Evolutionary conservation across 2,329 filamentous ascomycete species (phyloP).

Genomic region (Penicillium sp.): DNA sequence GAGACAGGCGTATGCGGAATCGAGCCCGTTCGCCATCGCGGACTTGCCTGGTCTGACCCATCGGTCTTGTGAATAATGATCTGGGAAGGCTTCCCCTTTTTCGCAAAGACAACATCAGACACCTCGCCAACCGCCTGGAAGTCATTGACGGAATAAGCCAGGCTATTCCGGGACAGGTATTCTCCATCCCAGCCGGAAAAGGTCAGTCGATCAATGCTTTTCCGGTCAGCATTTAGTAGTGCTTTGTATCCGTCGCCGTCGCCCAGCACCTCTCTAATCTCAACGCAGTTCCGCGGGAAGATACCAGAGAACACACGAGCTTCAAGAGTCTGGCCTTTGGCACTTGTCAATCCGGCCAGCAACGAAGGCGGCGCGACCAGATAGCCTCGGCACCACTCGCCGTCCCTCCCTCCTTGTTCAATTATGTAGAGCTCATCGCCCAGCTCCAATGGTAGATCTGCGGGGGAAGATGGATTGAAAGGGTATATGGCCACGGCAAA

Average conservation of each 20-base stretch:
- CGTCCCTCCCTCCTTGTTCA: conserved; percentile 76
- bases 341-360: conserved; percentile 79
- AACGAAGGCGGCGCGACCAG: conserved; percentile 87
- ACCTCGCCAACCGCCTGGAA: conserved; percentile 20
- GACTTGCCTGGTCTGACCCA: conserved; percentile 26
- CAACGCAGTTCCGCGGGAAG: conserved; percentile 87
- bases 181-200: conserved; percentile 22
- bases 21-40: conserved; percentile 24
- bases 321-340: conserved; percentile 86
- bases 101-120: conserved; percentile 29
- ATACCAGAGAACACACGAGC: conserved; percentile 97
- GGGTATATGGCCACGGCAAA: conserved; percentile 96
- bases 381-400: conserved; percentile 90
- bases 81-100: conserved; percentile 36
- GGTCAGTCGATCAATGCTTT: conserved; percentile 31
- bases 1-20: conserved; percentile 31
- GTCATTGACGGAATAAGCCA: conserved; percentile 21
- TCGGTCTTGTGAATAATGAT: conserved; percentile 34
- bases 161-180: conserved; percentile 21
- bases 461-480: conserved; percentile 74
- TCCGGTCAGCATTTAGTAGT: conserved; percentile 28
- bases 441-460: conserved; percentile 91
- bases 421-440: conserved; percentile 99
- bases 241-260: conserved; percentile 49
- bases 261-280: conserved; percentile 83